Base-by-base conservation (phyloP, 73 alveolate species). In the Paramecium sexaurelia region DNA sequence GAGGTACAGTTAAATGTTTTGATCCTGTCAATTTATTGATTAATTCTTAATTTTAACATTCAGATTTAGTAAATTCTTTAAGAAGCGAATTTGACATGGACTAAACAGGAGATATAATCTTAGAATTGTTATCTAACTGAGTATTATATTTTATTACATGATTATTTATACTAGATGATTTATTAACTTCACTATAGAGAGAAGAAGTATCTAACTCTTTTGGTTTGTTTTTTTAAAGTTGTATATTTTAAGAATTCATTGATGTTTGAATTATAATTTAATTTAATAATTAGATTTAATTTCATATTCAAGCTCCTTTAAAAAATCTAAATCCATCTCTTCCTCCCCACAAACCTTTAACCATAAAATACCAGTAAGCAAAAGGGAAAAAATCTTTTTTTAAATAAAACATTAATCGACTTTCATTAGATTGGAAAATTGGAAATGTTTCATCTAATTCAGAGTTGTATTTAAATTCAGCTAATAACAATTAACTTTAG, bases 321-420 rank as follows among this genome's bases (percentile, higher is more conserved):
- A 78, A 78, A 45, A 78, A 39, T 78, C 90, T 78, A 10, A 78
- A 43, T 35, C 94, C 94, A 32, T 88, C 90, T 68, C 94, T 75
- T 39, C 99, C 99, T 39, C 61, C 96, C 99, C 99, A 96, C 61
- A 37, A 55, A 17, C 98, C 98, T 78, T 85, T 87, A 10, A 95
- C 87, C 89, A 75, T 93, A 6, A 96, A 91, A 22, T 85, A 43
- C 92, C 94, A 95, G 92, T 96, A 96, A 24, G 93, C 96, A 35
- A 96, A 83, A 15, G 99, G 99, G 96, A 96, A 96, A 84, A 92
- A 73, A 19, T 92, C 96, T 41, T 75, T 95, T 89, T 95, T 95
- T 89, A 95, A 37, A 41, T 87, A 68, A 87, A 85, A 96, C 88
- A 92, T 93, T 7, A 85, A 43, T 75, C 94, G 55, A 35, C 85